Base-by-base conservation (phyloP, 345 rosid genomes). In the Capsella bursapastoris region DNA sequence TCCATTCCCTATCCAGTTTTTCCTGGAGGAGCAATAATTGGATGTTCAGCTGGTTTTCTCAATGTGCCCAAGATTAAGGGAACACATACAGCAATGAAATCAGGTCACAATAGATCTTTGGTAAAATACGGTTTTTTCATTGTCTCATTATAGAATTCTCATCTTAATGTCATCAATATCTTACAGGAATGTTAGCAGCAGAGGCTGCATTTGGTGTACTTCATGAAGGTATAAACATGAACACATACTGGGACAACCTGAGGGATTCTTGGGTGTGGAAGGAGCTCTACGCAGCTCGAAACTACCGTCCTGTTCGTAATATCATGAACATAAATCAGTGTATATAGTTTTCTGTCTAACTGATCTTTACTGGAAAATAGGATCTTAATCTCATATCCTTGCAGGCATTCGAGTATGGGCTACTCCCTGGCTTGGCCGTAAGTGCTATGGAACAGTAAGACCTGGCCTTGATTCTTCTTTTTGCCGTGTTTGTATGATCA, bases 51-150 rank as follows among this genome's bases (percentile, higher is more conserved):
- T 78, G 98, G 98, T 66, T 94, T 94, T 82, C 66, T 94, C 57
- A 94, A 94, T 76, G 98, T 94, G 50, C 98, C 96, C 64, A 94
- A 94, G 82, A 91, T 94, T 81, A 94, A 94, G 84, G 98, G 98
- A 65, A 90, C 97, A n/a, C 98, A 94, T 65, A 91, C 98, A 15
- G 96, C 98, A 57, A 91, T 94, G 97, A 94, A 94, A 83, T 94
- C 98, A 86, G 98, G 98, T 91, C 62, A 29, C 49, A 34, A 0
- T 37, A 25, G 13, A 47, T 57, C n/a, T 18, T 57, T 25, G 62
- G 18, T 13, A 35, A 22, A 2, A n/a, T 14, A 29, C 32, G 4
- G 12, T 31, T 29, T 47, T 70, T 31, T 13, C 35, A 9, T 16
- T 48, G 16, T 56, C 27, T 1, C 22, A 43, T 70, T 31, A 38